These are phyloP conservation scores for Fusarium sambucinum DNA, from an alignment of 2,329 filamentous ascomycete species.

Conservation along the genomic window DNA sequence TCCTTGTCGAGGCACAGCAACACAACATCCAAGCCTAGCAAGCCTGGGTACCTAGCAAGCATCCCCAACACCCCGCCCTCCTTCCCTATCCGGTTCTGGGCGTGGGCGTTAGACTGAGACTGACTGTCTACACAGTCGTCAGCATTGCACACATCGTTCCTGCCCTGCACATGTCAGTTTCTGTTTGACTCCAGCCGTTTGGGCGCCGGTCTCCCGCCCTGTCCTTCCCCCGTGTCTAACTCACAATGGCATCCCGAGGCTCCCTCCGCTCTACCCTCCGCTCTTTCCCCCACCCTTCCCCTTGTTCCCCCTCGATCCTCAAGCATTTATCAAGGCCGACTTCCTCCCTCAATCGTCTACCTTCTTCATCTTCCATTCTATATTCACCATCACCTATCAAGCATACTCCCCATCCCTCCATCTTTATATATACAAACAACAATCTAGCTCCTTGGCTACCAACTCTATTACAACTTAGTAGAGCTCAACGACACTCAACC, in stretches of 20 bases:
- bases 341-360: constrained; percentile 29
- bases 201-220: constrained; percentile 17
- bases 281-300: constrained; percentile 42
- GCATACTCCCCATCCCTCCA: neutral
- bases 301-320: constrained; percentile 19
- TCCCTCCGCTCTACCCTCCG: constrained; percentile 38
- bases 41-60: constrained; percentile 1
- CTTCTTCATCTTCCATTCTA: constrained; percentile 24
- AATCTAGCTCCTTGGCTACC: constrained; percentile 11
- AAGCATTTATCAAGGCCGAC: constrained; percentile 41
- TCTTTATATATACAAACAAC: constrained; percentile 13
- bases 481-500: constrained; percentile 13
- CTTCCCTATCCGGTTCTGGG: constrained; percentile 41
- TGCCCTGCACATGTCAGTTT: constrained; percentile 16
- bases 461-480: constrained; percentile 7
- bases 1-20: constrained; percentile 24
- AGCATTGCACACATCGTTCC: constrained; percentile 30
- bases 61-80: constrained; percentile 37
- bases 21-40: constrained; percentile 5
- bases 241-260: constrained; percentile 36
- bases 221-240: constrained; percentile 32
- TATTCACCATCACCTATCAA: constrained; percentile 19
- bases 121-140: constrained; percentile 11
- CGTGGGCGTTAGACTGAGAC: constrained; percentile 34
- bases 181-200: constrained; percentile 30